Base-by-base conservation (phyloP, 257 asterid genomes). In the Petrea volubilis region DNA sequence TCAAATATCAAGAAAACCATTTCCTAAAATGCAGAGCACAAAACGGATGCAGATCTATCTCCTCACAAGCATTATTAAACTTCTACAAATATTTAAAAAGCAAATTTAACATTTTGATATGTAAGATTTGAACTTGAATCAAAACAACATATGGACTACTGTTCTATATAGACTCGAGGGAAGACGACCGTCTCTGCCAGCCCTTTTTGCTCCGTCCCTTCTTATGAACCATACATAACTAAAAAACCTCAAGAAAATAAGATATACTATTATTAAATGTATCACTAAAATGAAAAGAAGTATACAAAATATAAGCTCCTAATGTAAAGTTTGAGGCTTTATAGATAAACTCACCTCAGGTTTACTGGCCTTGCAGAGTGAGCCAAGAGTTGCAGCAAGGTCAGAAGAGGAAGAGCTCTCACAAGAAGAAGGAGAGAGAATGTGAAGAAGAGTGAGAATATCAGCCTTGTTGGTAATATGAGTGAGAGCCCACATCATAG, bases 401-500 rank as follows among this genome's bases (percentile, higher is more conserved):
- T 72, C 76, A 63, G 86, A 65, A 47, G 88, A 74, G 1, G 55
- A 70, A 47, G 89, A 66, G 15, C 34, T 44, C 29, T 71, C 80
- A 27, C 91, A 82, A 14, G 52, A 51, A 15, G 84, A 28, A 50
- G 90, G 77, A 73, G 90, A 80, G 28, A 87, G 68, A 69, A 93
- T 73, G 70, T 91, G 92, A 27, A 93, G 96, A 0, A 93, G 84
- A 46, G 98, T 91, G 21, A 93, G 85, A 6, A 90, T 77, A 76
- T 93, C 98, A n/a, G 90, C 96, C 82, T 81, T 87, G 21, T 86
- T 87, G 1, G 97, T 74, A 1, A 91, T 92, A 79, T 91, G 97
- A 59, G 96, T 87, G 1, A 93, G 87, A 20, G 98, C 97, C 97
- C 97, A 93, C 94, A 89, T 91, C 97, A 93, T 88, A 1, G 98